Conservation (phyloP, 768 basidiomycete genomes). For the Suillus americanus region DNA sequence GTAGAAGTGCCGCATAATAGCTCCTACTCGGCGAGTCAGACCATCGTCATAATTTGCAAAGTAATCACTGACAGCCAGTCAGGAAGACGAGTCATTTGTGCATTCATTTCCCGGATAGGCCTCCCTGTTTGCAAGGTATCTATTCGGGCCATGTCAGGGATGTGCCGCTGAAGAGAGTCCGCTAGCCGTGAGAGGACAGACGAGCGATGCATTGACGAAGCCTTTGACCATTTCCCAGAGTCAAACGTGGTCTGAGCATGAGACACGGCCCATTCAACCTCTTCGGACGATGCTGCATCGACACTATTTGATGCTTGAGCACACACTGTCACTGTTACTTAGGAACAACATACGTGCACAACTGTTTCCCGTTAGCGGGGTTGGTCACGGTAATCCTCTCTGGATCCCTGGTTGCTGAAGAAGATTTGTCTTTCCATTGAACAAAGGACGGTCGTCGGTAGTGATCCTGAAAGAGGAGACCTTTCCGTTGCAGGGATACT, state of each 20-base stretch:
- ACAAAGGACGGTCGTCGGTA: constrained; percentile 7
- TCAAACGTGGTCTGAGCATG: constrained; percentile 59
- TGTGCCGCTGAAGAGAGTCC: constrained; percentile 52
- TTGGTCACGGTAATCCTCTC: constrained; percentile 56
- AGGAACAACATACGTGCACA: constrained; percentile 43
- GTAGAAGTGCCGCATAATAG: constrained; percentile 73
- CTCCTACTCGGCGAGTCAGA: constrained; percentile 43
- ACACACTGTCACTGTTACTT: not conserved
- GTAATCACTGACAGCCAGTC: constrained; percentile 74
- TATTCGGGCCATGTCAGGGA: constrained; percentile 58
- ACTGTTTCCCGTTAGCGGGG: constrained; percentile 63
- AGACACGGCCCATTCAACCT: constrained; percentile 51
- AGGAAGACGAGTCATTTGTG: constrained; percentile 73
- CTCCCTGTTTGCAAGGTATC: constrained; percentile 81
- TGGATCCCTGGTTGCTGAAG: not conserved
- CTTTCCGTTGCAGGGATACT: not conserved
- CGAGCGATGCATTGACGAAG: constrained; percentile 59
- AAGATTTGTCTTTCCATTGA: not conserved
- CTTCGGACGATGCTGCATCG: constrained; percentile 46
- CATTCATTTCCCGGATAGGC: constrained; percentile 80
- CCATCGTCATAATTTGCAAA: not conserved
- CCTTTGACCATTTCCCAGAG: constrained; percentile 72
- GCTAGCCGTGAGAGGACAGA: constrained; percentile 66
- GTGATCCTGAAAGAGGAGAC: constrained; percentile 5
- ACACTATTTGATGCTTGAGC: constrained; percentile 42